Base-by-base conservation (phyloP, 2,329 filamentous ascomycete species). In the Ophiostoma piceae region DNA sequence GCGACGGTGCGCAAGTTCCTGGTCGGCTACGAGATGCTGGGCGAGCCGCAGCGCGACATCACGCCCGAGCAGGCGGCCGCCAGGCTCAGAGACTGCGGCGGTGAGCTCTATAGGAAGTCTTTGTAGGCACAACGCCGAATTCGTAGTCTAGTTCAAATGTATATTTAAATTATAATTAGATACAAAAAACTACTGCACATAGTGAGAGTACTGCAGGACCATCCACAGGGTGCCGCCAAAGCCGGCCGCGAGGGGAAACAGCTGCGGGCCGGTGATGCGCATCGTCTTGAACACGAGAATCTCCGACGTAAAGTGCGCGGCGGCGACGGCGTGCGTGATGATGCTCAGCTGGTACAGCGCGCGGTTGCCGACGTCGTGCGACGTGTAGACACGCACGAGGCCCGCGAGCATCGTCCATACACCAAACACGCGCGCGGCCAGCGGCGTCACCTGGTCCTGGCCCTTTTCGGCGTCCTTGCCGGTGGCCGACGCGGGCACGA, bases 21-120 rank as follows among this genome's bases (percentile, higher is more conserved):
- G 68, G 95, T 99, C 43, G 95, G 95, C 0, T 98, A 96, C 78
- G 95, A 99, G 81, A 85, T 99, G 80, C 88, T 99, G 87, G 95
- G 92, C 1, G 95, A 99, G 81, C 94, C 95, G n/a, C 95, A 99
- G 80, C 87, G 95, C 71, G 95, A 99, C 78, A 98, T 99, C 76
- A 99, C 95, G 0, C 94, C 95, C 0, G 95, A 99, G 80, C 95
- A 98, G 80, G 95, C 95, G 1, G 91, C 95, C 16, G 88, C 87
- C 35, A 88, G 88, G 67, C 81, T 99, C 71, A 87, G 91, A 73
- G 84, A 84, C 71, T 94, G 92, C 73, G 91, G 88, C 3, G 93
- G 93, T 19, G 87, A 92, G 77, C 81, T 99, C 73, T 98, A 99
- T 77, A 87, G 95, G 73, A 92, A 90, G 77, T 85, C 81, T 74